These are phyloP conservation scores for Neurospora sp. DNA, from an alignment of 495 filamentous ascomycete species.

Conservation along the genomic window DNA sequence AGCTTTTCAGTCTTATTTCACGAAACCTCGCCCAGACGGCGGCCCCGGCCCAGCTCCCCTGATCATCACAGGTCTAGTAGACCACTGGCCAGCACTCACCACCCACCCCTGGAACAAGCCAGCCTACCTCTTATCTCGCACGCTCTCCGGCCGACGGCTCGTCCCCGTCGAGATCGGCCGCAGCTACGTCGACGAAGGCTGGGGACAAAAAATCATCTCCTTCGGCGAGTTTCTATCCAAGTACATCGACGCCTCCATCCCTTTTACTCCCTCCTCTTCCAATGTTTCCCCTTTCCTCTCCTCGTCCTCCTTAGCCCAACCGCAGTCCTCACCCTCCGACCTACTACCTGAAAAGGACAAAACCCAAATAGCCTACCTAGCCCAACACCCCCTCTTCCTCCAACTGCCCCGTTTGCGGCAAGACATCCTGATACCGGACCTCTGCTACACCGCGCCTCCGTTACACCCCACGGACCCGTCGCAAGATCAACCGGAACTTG, in stretches of 20 bases:
- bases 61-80: constrained; percentile 53
- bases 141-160: constrained; percentile 65
- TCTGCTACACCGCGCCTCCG: constrained; percentile 64
- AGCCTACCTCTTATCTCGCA: constrained; percentile 64
- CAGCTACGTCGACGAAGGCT: constrained; percentile 76
- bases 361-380: constrained; percentile 59
- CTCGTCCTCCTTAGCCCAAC: background rate
- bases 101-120: constrained; percentile 60
- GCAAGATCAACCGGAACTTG: constrained; percentile 39
- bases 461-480: constrained; percentile 41
- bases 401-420: constrained; percentile 70
- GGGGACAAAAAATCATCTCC: constrained; percentile 74
- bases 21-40: constrained; percentile 28
- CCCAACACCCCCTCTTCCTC: constrained; percentile 77
- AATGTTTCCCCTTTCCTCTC: background rate
- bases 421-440: constrained; percentile 77
- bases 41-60: constrained; percentile 44
- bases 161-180: constrained; percentile 86
- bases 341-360: background rate
- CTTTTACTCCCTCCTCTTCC: constrained; percentile 2
- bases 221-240: constrained; percentile 61
- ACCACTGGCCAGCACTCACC: constrained; percentile 72
- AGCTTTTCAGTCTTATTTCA: constrained; percentile 48
- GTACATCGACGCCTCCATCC: constrained; percentile 35
- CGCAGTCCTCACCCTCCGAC: background rate